Evolutionary conservation across 305 asterid genomes (phyloP).

Genomic region (Euphrasia arctica): DNA sequence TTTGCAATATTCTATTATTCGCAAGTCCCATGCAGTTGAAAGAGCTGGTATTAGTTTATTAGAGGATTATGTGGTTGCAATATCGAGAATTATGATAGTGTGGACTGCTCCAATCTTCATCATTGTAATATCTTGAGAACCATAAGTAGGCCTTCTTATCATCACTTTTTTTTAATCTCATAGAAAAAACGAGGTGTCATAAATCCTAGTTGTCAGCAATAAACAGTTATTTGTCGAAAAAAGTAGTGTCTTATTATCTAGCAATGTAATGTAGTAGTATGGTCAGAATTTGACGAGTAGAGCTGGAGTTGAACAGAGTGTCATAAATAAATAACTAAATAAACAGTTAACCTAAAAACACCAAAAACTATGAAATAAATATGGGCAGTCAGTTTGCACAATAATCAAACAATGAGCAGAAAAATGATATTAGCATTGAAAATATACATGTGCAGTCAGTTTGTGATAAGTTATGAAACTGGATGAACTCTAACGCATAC

Average conservation of each 20-base stretch:
- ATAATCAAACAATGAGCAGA: not conserved
- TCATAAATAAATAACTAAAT: too few relatives aligned
- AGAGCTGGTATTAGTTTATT: not conserved
- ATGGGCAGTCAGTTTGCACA: not conserved
- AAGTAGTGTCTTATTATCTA: too few relatives aligned
- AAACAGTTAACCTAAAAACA: not conserved
- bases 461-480: not conserved
- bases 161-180: too few relatives aligned
- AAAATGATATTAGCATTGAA: not conserved
- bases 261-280: too few relatives aligned
- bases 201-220: too few relatives aligned
- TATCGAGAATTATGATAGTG: not conserved
- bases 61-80: constrained; percentile 1
- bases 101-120: too few relatives aligned
- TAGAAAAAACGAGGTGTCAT: too few relatives aligned
- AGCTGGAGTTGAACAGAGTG: too few relatives aligned
- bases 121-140: too few relatives aligned
- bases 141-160: too few relatives aligned
- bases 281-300: too few relatives aligned
- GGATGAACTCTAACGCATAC: constrained; percentile 18
- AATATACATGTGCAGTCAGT: not conserved
- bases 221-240: too few relatives aligned
- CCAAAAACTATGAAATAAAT: not conserved
- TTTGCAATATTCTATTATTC: not conserved
- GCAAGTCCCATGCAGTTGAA: not conserved